phyloP scores from a whole-genome alignment of 441 rosid genomes.

The Lepidium campestre region DNA sequence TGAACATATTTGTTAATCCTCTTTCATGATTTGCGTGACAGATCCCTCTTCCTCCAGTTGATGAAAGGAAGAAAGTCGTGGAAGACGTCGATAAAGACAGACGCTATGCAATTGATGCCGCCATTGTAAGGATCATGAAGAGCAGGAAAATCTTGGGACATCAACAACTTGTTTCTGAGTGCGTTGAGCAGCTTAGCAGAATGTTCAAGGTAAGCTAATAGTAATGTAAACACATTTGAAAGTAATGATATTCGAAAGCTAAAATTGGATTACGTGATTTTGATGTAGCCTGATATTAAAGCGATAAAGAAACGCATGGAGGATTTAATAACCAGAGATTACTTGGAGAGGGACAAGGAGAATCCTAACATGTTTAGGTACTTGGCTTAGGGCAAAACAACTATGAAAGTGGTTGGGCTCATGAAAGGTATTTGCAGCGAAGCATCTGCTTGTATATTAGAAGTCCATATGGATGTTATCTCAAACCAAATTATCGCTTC shows the following conservation, averaged over 20 bases:
- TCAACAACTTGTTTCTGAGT: slow-evolving; percentile 75
- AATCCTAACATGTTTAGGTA: slow-evolving; percentile 57
- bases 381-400: slow-evolving; percentile 42
- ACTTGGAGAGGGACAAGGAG: slow-evolving; percentile 75
- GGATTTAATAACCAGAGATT: slow-evolving; percentile 82
- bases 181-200: slow-evolving; percentile 88
- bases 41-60: slow-evolving; percentile 96
- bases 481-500: slow-evolving; percentile 3
- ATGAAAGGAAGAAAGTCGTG: slow-evolving; percentile 82
- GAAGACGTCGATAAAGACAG: slow-evolving; percentile 94
- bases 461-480: slow-evolving; percentile 11
- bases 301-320: slow-evolving; percentile 95
- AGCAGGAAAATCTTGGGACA: slow-evolving; percentile 79
- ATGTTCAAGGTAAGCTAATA: slow-evolving; percentile 71
- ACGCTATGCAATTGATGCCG: slow-evolving; percentile 89
- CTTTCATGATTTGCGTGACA: slow-evolving; percentile 18
- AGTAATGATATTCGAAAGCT: not conserved
- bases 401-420: not conserved
- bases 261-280: not conserved
- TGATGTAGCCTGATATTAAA: slow-evolving; percentile 91
- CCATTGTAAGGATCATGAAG: slow-evolving; percentile 97
- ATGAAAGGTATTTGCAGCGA: not conserved
- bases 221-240: not conserved
- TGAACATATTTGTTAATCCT: not conserved
- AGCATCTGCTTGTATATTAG: slow-evolving; percentile 26